These are phyloP conservation scores for Talaromyces sp. DNA, from an alignment of 2,329 filamentous ascomycete species.

Conservation along the genomic window DNA sequence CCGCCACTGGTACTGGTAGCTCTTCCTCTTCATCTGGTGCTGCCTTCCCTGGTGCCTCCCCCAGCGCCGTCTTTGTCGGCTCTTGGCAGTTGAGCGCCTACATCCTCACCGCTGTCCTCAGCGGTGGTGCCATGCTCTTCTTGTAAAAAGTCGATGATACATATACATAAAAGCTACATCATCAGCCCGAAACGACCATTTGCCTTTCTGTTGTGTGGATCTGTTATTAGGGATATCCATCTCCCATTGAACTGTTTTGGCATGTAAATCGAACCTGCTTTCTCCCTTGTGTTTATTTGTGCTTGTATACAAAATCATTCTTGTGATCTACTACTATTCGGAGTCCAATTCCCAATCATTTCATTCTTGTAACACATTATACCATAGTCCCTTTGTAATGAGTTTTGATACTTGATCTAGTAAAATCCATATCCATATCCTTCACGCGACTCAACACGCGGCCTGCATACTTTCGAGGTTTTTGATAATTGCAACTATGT, in stretches of 20 bases:
- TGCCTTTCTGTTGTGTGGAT: constrained; percentile 2
- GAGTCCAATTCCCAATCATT: neutral
- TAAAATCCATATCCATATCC: neutral
- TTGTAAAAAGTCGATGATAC: constrained; percentile 33
- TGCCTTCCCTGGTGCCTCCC: constrained; percentile 28
- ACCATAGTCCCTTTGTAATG: neutral
- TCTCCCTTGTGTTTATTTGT: neutral
- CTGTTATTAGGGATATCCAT: neutral
- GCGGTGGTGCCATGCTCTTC: constrained; percentile 47
- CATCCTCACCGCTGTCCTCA: constrained; percentile 41
- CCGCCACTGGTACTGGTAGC: constrained; percentile 38
- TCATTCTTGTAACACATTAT: neutral
- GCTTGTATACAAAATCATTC: neutral
- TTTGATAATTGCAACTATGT: neutral
- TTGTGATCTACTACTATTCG: neutral
- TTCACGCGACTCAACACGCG: too few species aligned
- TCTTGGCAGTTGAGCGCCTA: constrained; percentile 43
- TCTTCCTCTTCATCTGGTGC: constrained; percentile 35
- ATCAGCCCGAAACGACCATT: constrained; percentile 8
- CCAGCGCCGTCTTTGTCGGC: constrained; percentile 39
- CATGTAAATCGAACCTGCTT: neutral
- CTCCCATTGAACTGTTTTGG: neutral
- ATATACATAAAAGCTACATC: neutral
- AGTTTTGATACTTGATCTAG: neutral
- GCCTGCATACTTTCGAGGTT: neutral